These are phyloP conservation scores for Ustilago cynodontis DNA, from an alignment of 1,284 basidiomycete genomes.

Conservation along the genomic window DNA sequence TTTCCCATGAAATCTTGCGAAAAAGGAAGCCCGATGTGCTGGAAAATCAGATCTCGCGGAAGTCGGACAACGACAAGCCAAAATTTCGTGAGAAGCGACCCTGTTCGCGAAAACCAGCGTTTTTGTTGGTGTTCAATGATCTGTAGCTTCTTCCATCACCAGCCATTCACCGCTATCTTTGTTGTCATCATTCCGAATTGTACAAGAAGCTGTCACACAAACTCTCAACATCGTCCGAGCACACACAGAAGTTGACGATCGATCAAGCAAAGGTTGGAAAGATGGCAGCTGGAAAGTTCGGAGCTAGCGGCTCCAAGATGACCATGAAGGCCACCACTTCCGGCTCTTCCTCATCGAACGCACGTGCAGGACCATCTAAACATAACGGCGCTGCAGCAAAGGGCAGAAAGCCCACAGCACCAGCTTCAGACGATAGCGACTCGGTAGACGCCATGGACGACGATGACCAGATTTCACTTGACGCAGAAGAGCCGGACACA, in stretches of 20 bases:
- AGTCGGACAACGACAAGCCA: conserved; percentile 12
- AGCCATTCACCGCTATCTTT: background rate
- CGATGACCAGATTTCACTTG: conserved; percentile 37
- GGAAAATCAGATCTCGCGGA: background rate
- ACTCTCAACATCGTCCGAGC: too few relatives aligned
- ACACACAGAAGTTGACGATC: background rate
- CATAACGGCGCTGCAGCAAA: conserved; percentile 12
- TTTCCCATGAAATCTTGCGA: background rate
- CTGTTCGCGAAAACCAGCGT: background rate
- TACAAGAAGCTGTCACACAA: too few relatives aligned
- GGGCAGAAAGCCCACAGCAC: conserved; percentile 17
- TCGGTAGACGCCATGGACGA: conserved; percentile 29
- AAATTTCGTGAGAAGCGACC: conserved; percentile 16
- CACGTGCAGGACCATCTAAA: conserved; percentile 23
- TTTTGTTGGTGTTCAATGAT: background rate
- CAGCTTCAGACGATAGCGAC: conserved; percentile 11
- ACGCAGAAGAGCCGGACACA: conserved; percentile 47
- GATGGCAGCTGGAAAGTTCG: conserved; percentile 43
- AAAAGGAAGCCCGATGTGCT: conserved; percentile 19
- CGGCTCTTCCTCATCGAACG: conserved; percentile 9
- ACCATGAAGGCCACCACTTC: conserved; percentile 32
- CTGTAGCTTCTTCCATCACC: background rate
- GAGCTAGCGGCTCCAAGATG: conserved; percentile 49
- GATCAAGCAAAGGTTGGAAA: background rate
- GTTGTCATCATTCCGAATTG: too few relatives aligned